Base-by-base conservation (phyloP, 768 basidiomycete genomes). In the Coprinopsis cinerea region DNA sequence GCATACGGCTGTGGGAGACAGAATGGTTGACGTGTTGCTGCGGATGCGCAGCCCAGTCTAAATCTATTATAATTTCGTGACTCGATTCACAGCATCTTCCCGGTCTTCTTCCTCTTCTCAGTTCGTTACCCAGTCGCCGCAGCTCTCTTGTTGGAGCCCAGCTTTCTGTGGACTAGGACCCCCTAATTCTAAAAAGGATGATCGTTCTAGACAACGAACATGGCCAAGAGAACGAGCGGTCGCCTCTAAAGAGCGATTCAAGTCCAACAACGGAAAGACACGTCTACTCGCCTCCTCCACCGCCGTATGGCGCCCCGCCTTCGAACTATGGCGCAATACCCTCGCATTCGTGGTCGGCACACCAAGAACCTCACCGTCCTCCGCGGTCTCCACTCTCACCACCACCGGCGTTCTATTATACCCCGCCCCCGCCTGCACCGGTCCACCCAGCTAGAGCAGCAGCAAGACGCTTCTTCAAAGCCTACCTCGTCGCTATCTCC, bases 231-330 rank as follows among this genome's bases (percentile, higher is more conserved):
- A 25, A 52, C 46, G 62, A 64, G 46, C 54, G 55, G 1, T 60
- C 62, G 23, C 62, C 59, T 2, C 53, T 63, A 13, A 61, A 60
- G 46, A 42, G 44, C n/a, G 32, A 48, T 28, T 11, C 51, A 14
- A 39, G 10, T 32, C 30, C 7, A 20, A 39, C 9, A 6, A 13
- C 37, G 9, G 9, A 39, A 11, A 13, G 7, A 7, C 7, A 20
- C 18, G 6, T 13, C 7, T 39, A 39, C 11, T 30, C 45, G 23
- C 44, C 49, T 15, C 26, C 40, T 5, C 43, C 52, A 27, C 44
- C 37, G 13, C 44, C 32, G 27, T 52, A 47, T 25, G 36, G 35
- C 37, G 37, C 37, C 11, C 13, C 18, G 11, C 27, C 45, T 9
- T 20, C 46, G 6, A 20, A 9, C 37, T 34, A 24, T 27, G 17